These are phyloP conservation scores for Neoarthrinium moseri DNA, from an alignment of 2,329 filamentous ascomycete genomes.

Conservation along the genomic window DNA sequence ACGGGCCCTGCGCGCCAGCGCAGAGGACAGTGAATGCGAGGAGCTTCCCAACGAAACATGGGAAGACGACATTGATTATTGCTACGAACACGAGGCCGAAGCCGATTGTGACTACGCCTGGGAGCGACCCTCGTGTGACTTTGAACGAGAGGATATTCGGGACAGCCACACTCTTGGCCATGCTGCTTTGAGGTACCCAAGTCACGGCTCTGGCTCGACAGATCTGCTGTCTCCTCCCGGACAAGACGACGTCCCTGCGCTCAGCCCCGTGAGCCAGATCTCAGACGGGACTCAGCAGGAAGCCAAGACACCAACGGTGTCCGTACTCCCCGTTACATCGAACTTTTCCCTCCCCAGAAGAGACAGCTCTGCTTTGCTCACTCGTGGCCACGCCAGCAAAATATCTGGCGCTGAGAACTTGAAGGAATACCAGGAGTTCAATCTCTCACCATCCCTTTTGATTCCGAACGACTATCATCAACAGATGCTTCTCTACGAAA, in stretches of 20 bases:
- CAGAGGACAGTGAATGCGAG: conserved; percentile 23
- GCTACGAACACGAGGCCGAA: conserved; percentile 67
- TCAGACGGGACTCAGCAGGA: conserved; percentile 41
- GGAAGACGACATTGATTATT: conserved; percentile 71
- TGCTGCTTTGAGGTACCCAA: neutral
- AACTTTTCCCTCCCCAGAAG: conserved; percentile 53
- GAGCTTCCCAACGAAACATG: conserved; percentile 48
- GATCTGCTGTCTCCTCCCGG: conserved; percentile 29
- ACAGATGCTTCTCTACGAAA: conserved; percentile 46
- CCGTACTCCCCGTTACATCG: conserved; percentile 33
- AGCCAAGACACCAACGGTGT: conserved; percentile 41
- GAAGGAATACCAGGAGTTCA: conserved; percentile 58
- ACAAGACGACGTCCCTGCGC: conserved; percentile 41
- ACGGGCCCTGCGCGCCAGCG: conserved; percentile 26
- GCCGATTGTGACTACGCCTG: conserved; percentile 66
- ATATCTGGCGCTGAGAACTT: conserved; percentile 53
- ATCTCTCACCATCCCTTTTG: conserved; percentile 60
- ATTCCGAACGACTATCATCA: conserved; percentile 59
- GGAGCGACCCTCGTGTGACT: conserved; percentile 56
- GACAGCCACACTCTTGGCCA: neutral
- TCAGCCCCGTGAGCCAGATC: conserved; percentile 48
- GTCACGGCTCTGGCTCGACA: neutral
- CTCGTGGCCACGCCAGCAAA: conserved; percentile 34
- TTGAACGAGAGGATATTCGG: conserved; percentile 26
- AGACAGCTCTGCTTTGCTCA: conserved; percentile 30